Percentiles rank a stretch among this genome's conserved stretches.
Evolutionary conservation across 78 protist genomes (phyloP).

Genomic region (Cavenderia fasciculata): DNA sequence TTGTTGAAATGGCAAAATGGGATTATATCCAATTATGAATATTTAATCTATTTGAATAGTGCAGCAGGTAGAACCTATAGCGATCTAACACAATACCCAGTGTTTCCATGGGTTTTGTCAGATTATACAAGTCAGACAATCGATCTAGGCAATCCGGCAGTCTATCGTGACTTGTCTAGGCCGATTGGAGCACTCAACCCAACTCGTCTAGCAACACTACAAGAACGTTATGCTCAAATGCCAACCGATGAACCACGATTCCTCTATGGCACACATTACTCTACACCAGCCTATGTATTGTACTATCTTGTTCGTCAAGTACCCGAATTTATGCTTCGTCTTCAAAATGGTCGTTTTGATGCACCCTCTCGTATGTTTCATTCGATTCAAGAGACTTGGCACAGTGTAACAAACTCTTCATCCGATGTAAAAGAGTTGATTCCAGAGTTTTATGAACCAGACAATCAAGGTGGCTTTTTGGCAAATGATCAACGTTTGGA

Average conservation of each 20-base stretch:
- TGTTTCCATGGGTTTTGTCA: conserved; percentile 67
- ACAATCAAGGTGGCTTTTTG: conserved; percentile 79
- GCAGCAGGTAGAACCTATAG: conserved; percentile 91
- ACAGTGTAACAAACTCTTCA: conserved; percentile 35
- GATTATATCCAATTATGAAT: conserved; percentile 89
- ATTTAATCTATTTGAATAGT: conserved; percentile 90
- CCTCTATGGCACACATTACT: conserved; percentile 97
- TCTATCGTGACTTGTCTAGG: conserved; percentile 91
- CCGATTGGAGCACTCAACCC: conserved; percentile 95
- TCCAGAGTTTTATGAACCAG: conserved; percentile 72
- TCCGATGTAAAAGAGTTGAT: conserved; percentile 92
- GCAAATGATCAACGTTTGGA: conserved; percentile 54
- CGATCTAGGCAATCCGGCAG: conserved; percentile 54
- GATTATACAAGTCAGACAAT: conserved; percentile 11
- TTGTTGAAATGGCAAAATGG: conserved; percentile 86
- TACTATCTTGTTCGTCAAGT: conserved; percentile 92
- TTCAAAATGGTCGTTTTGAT: conserved; percentile 95
- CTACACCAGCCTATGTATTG: conserved; percentile 94
- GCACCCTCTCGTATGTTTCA: conserved; percentile 93
- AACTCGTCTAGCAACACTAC: conserved; percentile 77
- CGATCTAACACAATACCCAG: conserved; percentile 92
- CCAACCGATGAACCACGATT: conserved; percentile 82
- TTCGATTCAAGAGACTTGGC: conserved; percentile 90
- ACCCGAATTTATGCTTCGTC: conserved; percentile 92
- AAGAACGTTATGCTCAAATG: conserved; percentile 84